Base-by-base conservation (phyloP, 768 basidiomycete genomes). In the Coprinopsis cinerea region DNA sequence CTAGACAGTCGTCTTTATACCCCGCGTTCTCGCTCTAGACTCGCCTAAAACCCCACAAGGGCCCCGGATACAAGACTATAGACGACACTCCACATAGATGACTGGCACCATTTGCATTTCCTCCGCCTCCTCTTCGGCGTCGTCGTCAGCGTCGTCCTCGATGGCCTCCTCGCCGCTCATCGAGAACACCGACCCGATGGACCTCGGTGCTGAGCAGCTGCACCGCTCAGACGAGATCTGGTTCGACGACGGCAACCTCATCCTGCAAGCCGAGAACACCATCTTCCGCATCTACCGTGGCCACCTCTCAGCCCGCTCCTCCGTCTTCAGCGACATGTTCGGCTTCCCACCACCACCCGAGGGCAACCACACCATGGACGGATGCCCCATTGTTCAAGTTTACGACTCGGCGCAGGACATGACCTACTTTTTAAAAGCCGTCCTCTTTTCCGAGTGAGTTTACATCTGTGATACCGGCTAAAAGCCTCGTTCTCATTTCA, bases 161-260 rank as follows among this genome's bases (percentile, higher is more conserved):
- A 9, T 23, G 11, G 9, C 9, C 41, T 6, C 10, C 6, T 26
- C 41, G 18, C 9, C 18, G 23, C 17, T 23, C 22, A 10, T 23
- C 41, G 25, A 9, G 22, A 7, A 9, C 41, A 9, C 41, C n/a
- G 30, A 34, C 9, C 30, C 41, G 5, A 7, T 4, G 7, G 27
- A 4, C 27, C 13, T 4, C 26, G 7, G 25, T 7, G 49, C 24
- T 43, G 57, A n/a, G n/a, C n/a, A n/a, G n/a, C n/a, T n/a, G n/a
- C n/a, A n/a, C n/a, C n/a, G n/a, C n/a, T n/a, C n/a, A n/a, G n/a
- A 55, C 22, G 53, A 55, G 10, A 54, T 67, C 23, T 72, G 66
- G 67, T 71, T 64, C 44, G 61, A 64, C 15, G 85, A 56, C 64
- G 69, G 70, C 3, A 70, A 68, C 46, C 58, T 73, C 44, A 66